phyloP scores from a whole-genome alignment of 2,329 filamentous ascomycete genomes.

The Arthrinium phaeospermum region DNA sequence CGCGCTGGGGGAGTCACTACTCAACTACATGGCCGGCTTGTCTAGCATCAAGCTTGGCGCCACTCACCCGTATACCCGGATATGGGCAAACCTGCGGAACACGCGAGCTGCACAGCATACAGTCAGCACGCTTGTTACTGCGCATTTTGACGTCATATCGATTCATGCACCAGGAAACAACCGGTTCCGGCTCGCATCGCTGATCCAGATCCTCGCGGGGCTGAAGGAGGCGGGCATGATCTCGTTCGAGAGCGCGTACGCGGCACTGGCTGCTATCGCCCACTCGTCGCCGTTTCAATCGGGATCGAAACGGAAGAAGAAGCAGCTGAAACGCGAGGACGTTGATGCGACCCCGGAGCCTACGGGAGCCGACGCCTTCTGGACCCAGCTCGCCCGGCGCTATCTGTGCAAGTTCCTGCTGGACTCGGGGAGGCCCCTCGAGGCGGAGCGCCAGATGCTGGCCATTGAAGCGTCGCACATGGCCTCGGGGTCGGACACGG shows the following conservation, averaged over 20 bases:
- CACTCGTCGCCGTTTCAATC: not conserved
- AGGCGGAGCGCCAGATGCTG: not conserved
- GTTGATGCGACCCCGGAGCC: not conserved
- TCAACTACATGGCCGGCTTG: conserved; percentile 22
- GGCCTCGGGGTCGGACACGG: not conserved
- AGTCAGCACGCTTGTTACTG: not conserved
- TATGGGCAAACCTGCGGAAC: conserved; percentile 21
- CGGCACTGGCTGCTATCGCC: not conserved
- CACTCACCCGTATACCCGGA: conserved; percentile 19
- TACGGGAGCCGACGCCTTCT: not conserved
- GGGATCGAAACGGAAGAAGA: not conserved
- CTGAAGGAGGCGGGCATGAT: not conserved
- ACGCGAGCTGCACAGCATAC: conserved; percentile 17
- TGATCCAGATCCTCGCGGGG: not conserved
- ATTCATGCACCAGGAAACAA: conserved; percentile 10
- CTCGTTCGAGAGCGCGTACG: not conserved
- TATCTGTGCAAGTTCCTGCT: not conserved
- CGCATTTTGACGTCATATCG: conserved; percentile 13
- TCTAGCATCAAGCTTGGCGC: conserved; percentile 21
- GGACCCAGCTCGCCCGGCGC: not conserved
- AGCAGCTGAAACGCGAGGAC: not conserved
- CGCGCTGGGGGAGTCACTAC: conserved; percentile 22
- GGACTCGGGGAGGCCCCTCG: not conserved
- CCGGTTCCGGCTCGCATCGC: conserved; percentile 6
- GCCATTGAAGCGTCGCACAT: not conserved